Base-by-base conservation (phyloP, 2,329 filamentous ascomycete genomes). In the Nigrospora osmanthi region DNA sequence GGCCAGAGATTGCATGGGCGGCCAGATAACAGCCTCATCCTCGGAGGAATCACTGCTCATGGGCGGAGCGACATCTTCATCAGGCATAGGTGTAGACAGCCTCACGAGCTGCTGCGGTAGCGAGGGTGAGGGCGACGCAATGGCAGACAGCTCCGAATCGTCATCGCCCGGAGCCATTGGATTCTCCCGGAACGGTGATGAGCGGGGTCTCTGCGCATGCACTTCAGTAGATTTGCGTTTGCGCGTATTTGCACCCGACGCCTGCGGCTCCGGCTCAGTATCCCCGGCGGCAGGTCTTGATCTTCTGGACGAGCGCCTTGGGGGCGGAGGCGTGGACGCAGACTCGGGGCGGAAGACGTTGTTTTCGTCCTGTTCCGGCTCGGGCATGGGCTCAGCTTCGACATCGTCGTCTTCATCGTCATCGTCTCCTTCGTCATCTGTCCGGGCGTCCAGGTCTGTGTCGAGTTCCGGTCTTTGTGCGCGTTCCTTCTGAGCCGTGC, bases 321-420 rank as follows among this genome's bases (percentile, higher is more conserved):
- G 40, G 13, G 40, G 23, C 23, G 84, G 56, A 4, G 83, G 83
- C 7, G 84, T 87, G 14, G 81, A 83, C 63, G 85, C 81, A 28
- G 80, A 81, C 46, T 86, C 81, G 0, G 74, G 83, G 42, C 69
- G 73, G 56, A 79, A 83, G 1, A 15, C 23, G 11, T 36, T 34
- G 5, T n/a, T 28, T 12, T 17, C 23, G 3, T 15, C 15, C 36
- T 32, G 13, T 9, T 38, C 42, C 9, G 31, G 23, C 17, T 36
- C 35, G 11, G 14, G 14, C 17, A 17, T 6, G 17, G 17, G n/a
- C 7, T 36, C 35, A 17, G n/a, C 35, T 36, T 13, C 35, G 11
- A 49, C 50, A 17, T 52, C 51, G 11, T 55, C 54, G 1, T 63
- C 60, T 70, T 77, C 64, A 68, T 75, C 49, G 54, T 71, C 58